These are phyloP conservation scores for Diplotaxis tenuifolia DNA, from an alignment of 345 rosid species.

Conservation along the genomic window DNA sequence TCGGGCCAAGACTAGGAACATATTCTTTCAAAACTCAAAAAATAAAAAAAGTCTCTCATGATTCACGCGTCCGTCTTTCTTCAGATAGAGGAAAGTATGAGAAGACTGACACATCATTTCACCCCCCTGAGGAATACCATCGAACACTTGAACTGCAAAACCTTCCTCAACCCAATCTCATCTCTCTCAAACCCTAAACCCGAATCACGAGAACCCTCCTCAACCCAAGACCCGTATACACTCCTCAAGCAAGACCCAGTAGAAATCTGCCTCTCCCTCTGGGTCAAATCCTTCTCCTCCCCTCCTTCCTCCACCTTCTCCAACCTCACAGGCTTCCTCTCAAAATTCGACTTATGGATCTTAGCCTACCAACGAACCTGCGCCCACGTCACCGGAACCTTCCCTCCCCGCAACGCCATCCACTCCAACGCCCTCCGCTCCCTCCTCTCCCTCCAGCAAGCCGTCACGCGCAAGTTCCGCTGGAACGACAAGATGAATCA, in stretches of 20 bases:
- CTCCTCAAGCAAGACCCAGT: conserved; percentile 83
- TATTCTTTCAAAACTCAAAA: neutral
- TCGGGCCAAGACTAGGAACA: conserved; percentile 3
- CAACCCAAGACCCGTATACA: conserved; percentile 45
- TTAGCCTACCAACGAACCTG: conserved; percentile 85
- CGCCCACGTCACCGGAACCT: conserved; percentile 74
- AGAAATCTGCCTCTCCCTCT: conserved; percentile 69
- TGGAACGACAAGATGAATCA: conserved; percentile 77
- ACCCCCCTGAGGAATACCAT: conserved; percentile 48
- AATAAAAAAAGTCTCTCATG: neutral
- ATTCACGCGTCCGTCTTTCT: neutral
- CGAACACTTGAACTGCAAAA: conserved; percentile 55
- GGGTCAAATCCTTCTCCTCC: conserved; percentile 93
- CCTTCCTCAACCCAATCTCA: conserved; percentile 26
- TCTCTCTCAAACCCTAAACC: conserved; percentile 39
- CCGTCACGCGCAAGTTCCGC: conserved; percentile 59
- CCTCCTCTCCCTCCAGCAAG: conserved; percentile 66
- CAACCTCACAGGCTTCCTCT: conserved; percentile 81
- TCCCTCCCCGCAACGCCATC: conserved; percentile 87
- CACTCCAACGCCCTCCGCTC: conserved; percentile 62
- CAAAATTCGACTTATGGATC: conserved; percentile 89
- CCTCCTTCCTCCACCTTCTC: conserved; percentile 55
- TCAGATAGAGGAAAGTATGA: conserved; percentile 15
- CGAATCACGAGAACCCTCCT: conserved; percentile 12
- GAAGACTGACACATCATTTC: conserved; percentile 25